A percentile compares a stretch with the other conserved stretches of the same genome.
phyloP scores from a whole-genome alignment of 352 stramenopile genomes.

The Phytophthora kernoviae region DNA sequence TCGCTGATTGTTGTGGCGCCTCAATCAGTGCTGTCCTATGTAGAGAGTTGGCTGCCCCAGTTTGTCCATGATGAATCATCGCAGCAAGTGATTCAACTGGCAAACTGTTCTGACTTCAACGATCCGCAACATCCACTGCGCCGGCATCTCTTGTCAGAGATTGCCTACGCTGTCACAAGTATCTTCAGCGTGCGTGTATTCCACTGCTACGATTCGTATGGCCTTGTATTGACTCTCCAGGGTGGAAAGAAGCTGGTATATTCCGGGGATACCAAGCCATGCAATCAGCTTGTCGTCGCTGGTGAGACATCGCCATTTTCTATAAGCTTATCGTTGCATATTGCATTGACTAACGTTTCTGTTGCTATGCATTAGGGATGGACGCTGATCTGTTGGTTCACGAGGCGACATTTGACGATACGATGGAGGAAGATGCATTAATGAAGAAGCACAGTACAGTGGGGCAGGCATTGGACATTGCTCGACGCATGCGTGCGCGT shows the following conservation, averaged over 20 bases:
- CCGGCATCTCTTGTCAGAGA: constrained; percentile 30
- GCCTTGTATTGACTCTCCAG: constrained; percentile 61
- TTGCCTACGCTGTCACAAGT: constrained; percentile 34
- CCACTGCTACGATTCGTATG: constrained; percentile 84
- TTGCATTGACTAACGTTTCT: neutral
- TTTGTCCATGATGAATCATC: constrained; percentile 9
- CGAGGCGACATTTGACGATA: constrained; percentile 97
- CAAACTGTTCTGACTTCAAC: constrained; percentile 66
- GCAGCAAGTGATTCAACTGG: constrained; percentile 38
- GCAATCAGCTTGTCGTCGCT: constrained; percentile 59
- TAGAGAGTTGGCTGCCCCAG: constrained; percentile 49
- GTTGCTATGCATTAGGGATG: constrained; percentile 28
- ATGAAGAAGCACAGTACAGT: constrained; percentile 95
- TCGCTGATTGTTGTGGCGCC: constrained; percentile 55
- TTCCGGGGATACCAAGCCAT: constrained; percentile 94
- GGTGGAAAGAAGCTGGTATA: constrained; percentile 83
- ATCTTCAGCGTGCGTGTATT: constrained; percentile 73
- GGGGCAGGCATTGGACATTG: constrained; percentile 90
- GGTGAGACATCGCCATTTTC: constrained; percentile 18
- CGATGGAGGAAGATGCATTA: constrained; percentile 92
- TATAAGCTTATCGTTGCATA: neutral
- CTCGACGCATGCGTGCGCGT: constrained; percentile 71
- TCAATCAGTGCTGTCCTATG: constrained; percentile 61
- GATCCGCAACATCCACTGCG: constrained; percentile 30
- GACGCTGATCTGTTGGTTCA: constrained; percentile 92